A percentile compares a stretch with the other conserved stretches of the same genome.
Conservation (phyloP, 192 early-diverging fungal genomes). For the Coemansia sp. region DNA sequence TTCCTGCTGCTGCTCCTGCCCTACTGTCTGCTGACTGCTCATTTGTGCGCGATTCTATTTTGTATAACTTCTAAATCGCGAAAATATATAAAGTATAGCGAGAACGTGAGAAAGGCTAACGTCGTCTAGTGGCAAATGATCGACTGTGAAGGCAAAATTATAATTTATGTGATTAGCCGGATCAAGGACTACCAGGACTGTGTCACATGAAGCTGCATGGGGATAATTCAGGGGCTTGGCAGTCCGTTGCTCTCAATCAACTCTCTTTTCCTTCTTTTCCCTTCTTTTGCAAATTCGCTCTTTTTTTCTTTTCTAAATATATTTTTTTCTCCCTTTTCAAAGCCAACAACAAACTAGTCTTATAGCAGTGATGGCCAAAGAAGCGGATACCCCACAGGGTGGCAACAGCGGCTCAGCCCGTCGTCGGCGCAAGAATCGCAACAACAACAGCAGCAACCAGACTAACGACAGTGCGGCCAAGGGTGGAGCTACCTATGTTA, state of each 20-base stretch:
- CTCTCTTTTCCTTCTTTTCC: not conserved
- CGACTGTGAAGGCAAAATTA: not conserved
- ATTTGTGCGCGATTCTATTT: not conserved
- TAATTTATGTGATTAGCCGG: not conserved
- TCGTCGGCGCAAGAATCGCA: slow-evolving; percentile 4
- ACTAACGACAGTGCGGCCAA: not conserved
- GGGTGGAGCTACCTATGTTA: not conserved
- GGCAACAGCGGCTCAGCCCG: not conserved
- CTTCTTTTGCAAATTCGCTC: not conserved
- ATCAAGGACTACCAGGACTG: not conserved
- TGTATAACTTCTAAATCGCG: not conserved
- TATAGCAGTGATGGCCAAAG: not conserved
- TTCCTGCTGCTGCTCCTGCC: not conserved
- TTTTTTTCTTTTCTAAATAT: not conserved
- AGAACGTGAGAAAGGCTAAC: not conserved
- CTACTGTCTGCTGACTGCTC: not conserved
- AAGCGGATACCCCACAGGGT: not conserved
- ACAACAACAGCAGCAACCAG: slow-evolving; percentile 3
- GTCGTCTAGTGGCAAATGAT: too few species aligned
- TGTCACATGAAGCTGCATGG: slow-evolving; percentile 4
- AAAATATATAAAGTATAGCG: not conserved
- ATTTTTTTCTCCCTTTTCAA: not conserved
- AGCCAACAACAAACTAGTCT: not conserved
- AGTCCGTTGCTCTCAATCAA: not conserved
- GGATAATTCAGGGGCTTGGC: not conserved